These are phyloP conservation scores for Tolypocladium endophyticum DNA, from an alignment of 2,329 filamentous ascomycete genomes.

Conservation along the genomic window DNA sequence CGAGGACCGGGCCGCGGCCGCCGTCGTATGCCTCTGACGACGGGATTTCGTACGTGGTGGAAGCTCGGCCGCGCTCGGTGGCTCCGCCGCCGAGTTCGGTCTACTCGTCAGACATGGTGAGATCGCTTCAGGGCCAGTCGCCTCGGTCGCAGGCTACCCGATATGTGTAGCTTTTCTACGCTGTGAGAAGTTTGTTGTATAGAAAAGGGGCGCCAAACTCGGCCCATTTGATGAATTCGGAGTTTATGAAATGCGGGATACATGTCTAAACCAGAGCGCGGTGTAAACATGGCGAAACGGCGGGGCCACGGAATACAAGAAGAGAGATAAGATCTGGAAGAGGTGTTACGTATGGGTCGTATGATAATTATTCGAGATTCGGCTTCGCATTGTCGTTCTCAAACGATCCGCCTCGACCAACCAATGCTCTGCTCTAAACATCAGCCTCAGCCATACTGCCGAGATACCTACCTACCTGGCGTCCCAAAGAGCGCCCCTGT, in stretches of 20 bases:
- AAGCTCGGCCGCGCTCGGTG: constrained; percentile 51
- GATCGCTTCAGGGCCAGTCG: background rate
- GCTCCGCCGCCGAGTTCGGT: constrained; percentile 32
- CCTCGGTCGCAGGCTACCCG: background rate
- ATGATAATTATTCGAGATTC: background rate
- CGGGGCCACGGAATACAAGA: background rate
- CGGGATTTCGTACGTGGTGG: constrained; percentile 61
- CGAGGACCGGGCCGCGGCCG: constrained; percentile 38
- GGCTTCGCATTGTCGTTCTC: background rate
- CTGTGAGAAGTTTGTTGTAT: background rate
- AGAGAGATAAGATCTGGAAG: background rate
- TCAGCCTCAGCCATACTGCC: background rate
- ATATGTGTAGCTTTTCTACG: background rate
- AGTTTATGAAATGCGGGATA: background rate
- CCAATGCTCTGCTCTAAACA: background rate
- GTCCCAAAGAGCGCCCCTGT: background rate
- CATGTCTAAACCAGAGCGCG: background rate
- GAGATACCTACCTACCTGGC: background rate
- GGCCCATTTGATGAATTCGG: background rate
- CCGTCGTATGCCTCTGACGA: constrained; percentile 71
- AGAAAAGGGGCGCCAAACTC: background rate
- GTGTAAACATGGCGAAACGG: background rate
- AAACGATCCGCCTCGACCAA: background rate
- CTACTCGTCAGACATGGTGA: background rate
- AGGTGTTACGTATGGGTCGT: background rate